These are phyloP conservation scores for Cryphonectria naterciae DNA, from an alignment of 2,329 filamentous ascomycete species.

Conservation along the genomic window DNA sequence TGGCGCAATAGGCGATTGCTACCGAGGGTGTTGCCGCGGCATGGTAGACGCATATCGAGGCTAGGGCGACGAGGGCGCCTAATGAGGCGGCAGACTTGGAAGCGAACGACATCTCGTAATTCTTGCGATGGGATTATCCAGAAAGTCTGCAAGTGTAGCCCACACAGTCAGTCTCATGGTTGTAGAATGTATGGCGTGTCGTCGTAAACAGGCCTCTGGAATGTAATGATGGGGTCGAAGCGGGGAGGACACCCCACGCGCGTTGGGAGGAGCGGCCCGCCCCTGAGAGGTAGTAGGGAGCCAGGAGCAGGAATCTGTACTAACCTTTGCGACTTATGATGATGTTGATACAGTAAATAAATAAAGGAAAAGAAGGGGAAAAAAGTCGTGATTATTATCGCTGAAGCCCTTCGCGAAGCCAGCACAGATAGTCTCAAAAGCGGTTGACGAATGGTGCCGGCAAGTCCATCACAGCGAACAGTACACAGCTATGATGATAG, in stretches of 20 bases:
- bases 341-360: background rate
- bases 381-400: background rate
- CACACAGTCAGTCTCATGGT: conserved; percentile 6
- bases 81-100: conserved; percentile 18
- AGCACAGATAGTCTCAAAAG: conserved; percentile 12
- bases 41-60: conserved; percentile 32
- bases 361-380: background rate
- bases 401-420: conserved; percentile 12
- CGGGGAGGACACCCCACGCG: background rate
- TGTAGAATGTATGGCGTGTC: background rate
- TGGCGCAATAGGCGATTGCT: conserved; percentile 50
- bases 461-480: conserved; percentile 17
- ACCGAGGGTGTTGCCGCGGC: conserved; percentile 37
- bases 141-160: background rate
- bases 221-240: background rate
- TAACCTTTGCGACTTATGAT: background rate
- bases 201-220: conserved; percentile 10
- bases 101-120: conserved; percentile 1
- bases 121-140: background rate
- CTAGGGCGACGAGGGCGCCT: conserved; percentile 31
- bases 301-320: background rate
- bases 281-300: background rate
- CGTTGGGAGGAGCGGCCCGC: background rate
- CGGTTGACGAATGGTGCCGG: background rate
- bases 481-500: background rate